Conservation (phyloP, 2,329 filamentous ascomycete species). For the Hymenoscyphus fructigenus region DNA sequence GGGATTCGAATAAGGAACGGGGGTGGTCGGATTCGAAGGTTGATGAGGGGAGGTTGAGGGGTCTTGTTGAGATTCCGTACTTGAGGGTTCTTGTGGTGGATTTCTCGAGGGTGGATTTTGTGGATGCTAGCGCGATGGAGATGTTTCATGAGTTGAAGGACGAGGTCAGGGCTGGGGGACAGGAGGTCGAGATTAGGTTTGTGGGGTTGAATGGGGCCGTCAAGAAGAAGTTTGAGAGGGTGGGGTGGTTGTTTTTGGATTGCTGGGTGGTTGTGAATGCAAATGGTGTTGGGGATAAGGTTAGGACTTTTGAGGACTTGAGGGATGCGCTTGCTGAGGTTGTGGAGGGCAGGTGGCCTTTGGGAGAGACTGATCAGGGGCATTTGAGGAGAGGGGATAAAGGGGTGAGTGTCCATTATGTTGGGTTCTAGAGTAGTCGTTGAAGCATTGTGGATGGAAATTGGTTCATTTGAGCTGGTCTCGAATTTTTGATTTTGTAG, state of each 20-base stretch:
- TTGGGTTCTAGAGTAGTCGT: not conserved
- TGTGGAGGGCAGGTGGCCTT: not conserved
- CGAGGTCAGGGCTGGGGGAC: slow-evolving; percentile 14
- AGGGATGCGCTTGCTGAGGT: not conserved
- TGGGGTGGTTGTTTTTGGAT: slow-evolving; percentile 19
- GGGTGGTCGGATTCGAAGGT: slow-evolving; percentile 9
- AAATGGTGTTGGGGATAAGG: not conserved
- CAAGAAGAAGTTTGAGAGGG: slow-evolving; percentile 15
- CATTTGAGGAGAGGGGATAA: not conserved
- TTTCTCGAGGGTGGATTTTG: slow-evolving; percentile 12
- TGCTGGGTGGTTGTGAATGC: not conserved
- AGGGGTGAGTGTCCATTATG: not conserved
- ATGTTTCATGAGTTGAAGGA: slow-evolving; percentile 18
- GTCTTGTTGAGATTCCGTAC: slow-evolving; percentile 7
- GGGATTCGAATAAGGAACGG: slow-evolving; percentile 5
- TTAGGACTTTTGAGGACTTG: not conserved
- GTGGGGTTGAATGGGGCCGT: slow-evolving; percentile 15
- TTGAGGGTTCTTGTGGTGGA: slow-evolving; percentile 16
- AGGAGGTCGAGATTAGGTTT: slow-evolving; percentile 17
- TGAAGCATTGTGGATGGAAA: not conserved
- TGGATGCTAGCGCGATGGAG: slow-evolving; percentile 20
- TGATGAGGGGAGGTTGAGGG: not conserved
- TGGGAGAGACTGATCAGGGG: not conserved
- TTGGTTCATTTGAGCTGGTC: not conserved
- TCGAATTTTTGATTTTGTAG: not conserved